Base-by-base conservation (phyloP, 1,284 basidiomycete genomes). In the Ceratorhiza oryzae-sativae region DNA sequence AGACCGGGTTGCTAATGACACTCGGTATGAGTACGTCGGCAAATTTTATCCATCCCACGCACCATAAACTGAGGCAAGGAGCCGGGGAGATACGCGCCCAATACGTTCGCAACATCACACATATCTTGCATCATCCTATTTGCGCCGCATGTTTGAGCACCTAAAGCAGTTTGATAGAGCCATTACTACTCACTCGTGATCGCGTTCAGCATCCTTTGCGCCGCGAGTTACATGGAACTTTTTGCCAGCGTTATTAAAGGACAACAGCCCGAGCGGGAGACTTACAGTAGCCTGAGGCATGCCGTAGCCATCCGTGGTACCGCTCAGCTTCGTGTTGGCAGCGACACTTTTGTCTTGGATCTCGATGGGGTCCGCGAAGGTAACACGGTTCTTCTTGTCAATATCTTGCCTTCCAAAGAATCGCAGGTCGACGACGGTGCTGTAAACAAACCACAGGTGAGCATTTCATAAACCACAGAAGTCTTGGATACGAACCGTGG, bases 191-290 rank as follows among this genome's bases (percentile, higher is more conserved):
- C 25, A 70, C 67, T 30, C 8, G 15, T 58, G 55, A 27, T 70
- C 67, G 12, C 42, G 53, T n/a, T 59, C 41, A 3, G 30, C 41
- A n/a, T 70, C 67, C 9, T 23, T 30, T 0, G 10, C 13, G n/a
- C 10, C 39, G 9, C 67, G 39, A 2, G 0, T 36, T 13, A 70
- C 67, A 25, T 59, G 20, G 32, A 70, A 70, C 67, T 70, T 10
- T 39, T 6, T 6, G 1, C 9, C 6, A 95, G 93, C 91, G 78
- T 72, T 45, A 67, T 27, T 55, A 51, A 56, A 58, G 76, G 60
- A 39, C 36, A 72, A 71, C 45, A 72, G 79, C 76, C 18, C 74
- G 62, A 36, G 62, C 45, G 68, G 23, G 5, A 15, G 30, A 63
- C 46, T 53, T 39, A 23, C 32, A 27, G 81, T 82, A 15, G 80